Percentiles rank a stretch among this genome's conserved stretches.
These are phyloP conservation scores for Phaeoacremonium minimum DNA, from an alignment of 2,329 filamentous ascomycete species.

Conservation along the genomic window DNA sequence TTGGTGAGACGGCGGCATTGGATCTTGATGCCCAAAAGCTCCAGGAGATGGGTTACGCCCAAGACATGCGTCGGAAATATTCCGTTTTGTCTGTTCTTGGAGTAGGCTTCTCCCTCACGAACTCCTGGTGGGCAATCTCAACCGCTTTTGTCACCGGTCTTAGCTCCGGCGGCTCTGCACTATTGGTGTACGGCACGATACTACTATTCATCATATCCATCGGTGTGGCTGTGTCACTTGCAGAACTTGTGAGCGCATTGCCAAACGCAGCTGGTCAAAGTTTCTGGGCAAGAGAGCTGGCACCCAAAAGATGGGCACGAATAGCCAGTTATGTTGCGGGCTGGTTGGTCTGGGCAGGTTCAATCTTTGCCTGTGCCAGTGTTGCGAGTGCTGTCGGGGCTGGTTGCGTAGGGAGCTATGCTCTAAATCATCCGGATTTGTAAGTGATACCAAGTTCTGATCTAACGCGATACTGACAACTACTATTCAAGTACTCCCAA, in stretches of 20 bases:
- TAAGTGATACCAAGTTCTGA: slow-evolving; percentile 22
- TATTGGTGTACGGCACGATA: slow-evolving; percentile 35
- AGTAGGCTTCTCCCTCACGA: slow-evolving; percentile 8
- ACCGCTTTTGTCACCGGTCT: slow-evolving; percentile 1
- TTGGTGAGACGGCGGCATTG: background rate
- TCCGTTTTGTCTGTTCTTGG: slow-evolving; percentile 7
- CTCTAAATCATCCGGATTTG: slow-evolving; percentile 46
- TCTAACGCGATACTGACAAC: background rate
- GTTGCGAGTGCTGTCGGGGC: slow-evolving; percentile 42
- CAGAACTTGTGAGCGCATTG: slow-evolving; percentile 34
- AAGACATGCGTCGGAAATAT: slow-evolving; percentile 9
- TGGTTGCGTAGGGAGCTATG: slow-evolving; percentile 45
- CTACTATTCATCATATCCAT: slow-evolving; percentile 31
- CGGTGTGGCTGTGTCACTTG: slow-evolving; percentile 33
- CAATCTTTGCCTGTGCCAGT: slow-evolving; percentile 48
- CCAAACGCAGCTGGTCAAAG: slow-evolving; percentile 38
- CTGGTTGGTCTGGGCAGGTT: slow-evolving; percentile 49
- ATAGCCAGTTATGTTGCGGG: slow-evolving; percentile 32
- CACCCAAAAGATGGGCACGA: slow-evolving; percentile 28
- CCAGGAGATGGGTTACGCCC: slow-evolving; percentile 6
- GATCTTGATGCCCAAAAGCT: background rate
- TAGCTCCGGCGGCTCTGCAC: slow-evolving; percentile 26
- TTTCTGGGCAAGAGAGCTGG: slow-evolving; percentile 35
- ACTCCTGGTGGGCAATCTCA: slow-evolving; percentile 8
- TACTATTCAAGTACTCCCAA: slow-evolving; percentile 6